Base-by-base conservation (phyloP, 192 early-diverging fungal genomes). In the Ambispora gerdemannii region DNA sequence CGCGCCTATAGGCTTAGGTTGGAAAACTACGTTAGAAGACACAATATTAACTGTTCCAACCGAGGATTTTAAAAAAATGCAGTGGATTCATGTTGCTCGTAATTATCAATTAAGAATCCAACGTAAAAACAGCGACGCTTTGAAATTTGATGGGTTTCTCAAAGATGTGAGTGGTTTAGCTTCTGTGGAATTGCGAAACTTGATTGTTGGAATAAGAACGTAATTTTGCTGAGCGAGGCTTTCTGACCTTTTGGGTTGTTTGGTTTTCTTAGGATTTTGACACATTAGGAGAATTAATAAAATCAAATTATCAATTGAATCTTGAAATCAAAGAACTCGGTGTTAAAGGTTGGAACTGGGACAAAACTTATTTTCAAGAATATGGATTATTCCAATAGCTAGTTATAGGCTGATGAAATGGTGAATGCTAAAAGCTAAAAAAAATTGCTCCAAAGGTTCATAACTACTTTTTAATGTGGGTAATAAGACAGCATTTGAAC, bases 271-370 rank as follows among this genome's bases (percentile, higher is more conserved):
- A 98, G 88, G 85, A 91, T 67, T 93, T 86, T 71, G 95, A 96
- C n/a, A 76, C 80, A n/a, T 74, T 98, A 38, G 83, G 83, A 28
- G 86, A 92, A 24, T 75, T 86, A 2, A 70, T 93, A 43, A 90
- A 87, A 70, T 67, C 77, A 4, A 82, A 88, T 67, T 96, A 95
- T 78, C 81, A 88, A 49, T 75, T 92, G 50, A 81, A 78, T 0
- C 74, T 98, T 20, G 94, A 97, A 70, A 74, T 78, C 28, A 90
- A 88, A 72, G 95, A 98, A 68, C 75, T 92, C 52, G 92, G 92
- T 70, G 76, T 95, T 10, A 89, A 89, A 68, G 96, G 96, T 31
- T 96, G 93, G 90, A 97, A 98, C 82, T 98, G 97, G 97, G 97
- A 95, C 60, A 85, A 88, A 72, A 83, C 89, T 25, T 91, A 92